Base-by-base conservation (phyloP, 225 moss, liverwort and hornwort species). In the Sphagnum tenellum region DNA sequence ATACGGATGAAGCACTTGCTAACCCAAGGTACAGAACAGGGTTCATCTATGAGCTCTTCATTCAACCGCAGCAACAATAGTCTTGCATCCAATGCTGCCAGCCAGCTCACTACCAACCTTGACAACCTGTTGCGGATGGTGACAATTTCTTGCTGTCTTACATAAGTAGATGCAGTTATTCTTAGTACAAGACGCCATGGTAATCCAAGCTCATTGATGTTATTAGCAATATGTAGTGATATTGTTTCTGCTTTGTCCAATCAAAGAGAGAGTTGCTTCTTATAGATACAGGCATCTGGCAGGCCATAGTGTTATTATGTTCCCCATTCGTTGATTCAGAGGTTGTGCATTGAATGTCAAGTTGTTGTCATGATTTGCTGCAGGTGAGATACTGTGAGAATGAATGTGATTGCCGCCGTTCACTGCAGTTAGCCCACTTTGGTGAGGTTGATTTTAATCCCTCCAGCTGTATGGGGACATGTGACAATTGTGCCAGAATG, bases 1-100 rank as follows among this genome's bases (percentile, higher is more conserved):
- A 89, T 96, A 63, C 95, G 95, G 47, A 78, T 96, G 67, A 96
- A 92, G 71, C 95, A 96, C 73, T 92, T 96, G 95, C 76, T 96
- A 72, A 90, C 88, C 12, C 95, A 96, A 83, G 95, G 95, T 59
- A 89, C 70, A 71, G 95, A 96, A 55, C 88, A 86, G 69, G 83
- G 79, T 56, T 75, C 78, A n/a, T 50, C 3, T 50, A 68, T 69
- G 65, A 89, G 83, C 53, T 80, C 86, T 45, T 74, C 86, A 59
- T 72, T 79, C 72, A 73, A 58, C 61, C 78, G 82, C 46, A 88
- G 79, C 53, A 59, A 67, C 59, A 73, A 73, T 61, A 83, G 64
- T 64, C 67, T 65, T 48, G 71, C 79, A 57, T 81, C 86, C 13
- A 96, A 77, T 69, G 77, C 75, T 54, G 64, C 77, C 8, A 66